phyloP scores from a whole-genome alignment of 2,329 filamentous ascomycete genomes.

The Claviceps pazoutovae region DNA sequence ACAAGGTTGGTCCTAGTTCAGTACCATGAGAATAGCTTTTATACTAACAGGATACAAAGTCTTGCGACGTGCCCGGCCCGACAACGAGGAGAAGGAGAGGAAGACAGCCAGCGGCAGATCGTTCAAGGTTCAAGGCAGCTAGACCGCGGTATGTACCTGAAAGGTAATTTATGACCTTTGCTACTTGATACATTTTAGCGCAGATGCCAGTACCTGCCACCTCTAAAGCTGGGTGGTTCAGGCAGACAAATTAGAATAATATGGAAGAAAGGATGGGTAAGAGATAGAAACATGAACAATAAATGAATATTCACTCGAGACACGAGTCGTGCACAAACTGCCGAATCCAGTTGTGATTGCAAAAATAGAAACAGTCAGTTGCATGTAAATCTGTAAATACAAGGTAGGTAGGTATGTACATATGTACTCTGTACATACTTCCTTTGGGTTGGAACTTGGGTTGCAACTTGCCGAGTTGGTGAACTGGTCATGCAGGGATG shows the following conservation, averaged over 20 bases:
- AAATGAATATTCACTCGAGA: no score
- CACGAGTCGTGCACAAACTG: no score
- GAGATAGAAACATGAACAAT: not conserved
- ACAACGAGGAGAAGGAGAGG: constrained; percentile 91
- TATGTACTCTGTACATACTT: not conserved
- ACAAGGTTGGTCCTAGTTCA: constrained; percentile 53
- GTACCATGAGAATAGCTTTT: not conserved
- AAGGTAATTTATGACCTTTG: not conserved
- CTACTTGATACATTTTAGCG: not conserved
- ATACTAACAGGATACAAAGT: constrained; percentile 37
- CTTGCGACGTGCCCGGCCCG: constrained; percentile 85
- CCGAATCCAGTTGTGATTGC: no score
- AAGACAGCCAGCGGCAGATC: constrained; percentile 96
- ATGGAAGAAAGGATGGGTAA: not conserved
- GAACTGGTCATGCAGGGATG: not conserved
- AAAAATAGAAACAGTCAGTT: no score
- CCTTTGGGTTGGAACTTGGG: not conserved
- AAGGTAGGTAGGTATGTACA: no score
- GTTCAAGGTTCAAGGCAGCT: constrained; percentile 48
- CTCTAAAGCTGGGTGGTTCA: not conserved
- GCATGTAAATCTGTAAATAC: no score
- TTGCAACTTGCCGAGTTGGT: no score
- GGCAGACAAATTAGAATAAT: not conserved
- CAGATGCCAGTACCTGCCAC: not conserved
- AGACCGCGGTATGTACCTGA: not conserved